Percentiles rank a stretch among this genome's conserved stretches.
Evolutionary conservation across 2,329 filamentous ascomycete genomes (phyloP).

Genomic region (Pyrenochaeta sp.): DNA sequence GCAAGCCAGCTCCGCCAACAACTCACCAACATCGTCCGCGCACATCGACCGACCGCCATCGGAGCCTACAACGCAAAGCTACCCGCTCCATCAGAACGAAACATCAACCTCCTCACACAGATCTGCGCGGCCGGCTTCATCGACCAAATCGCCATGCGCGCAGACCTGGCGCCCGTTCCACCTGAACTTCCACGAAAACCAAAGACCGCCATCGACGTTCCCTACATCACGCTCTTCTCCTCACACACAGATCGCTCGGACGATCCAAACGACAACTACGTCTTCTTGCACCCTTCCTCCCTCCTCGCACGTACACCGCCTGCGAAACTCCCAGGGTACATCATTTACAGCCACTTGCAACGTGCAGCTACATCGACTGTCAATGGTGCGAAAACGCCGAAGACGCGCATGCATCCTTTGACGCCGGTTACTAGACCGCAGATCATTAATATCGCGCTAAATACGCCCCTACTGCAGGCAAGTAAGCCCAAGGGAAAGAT

Average conservation of each 20-base stretch:
- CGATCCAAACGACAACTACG: constrained; percentile 67
- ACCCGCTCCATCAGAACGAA: constrained; percentile 69
- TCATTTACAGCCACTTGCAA: constrained; percentile 88
- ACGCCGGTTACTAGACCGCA: constrained; percentile 80
- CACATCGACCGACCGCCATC: constrained; percentile 68
- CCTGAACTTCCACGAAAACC: constrained; percentile 66
- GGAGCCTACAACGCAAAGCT: constrained; percentile 58
- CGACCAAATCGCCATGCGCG: constrained; percentile 91
- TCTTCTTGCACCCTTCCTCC: constrained; percentile 89
- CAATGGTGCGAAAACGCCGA: constrained; percentile 53
- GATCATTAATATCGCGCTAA: constrained; percentile 79
- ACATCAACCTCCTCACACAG: constrained; percentile 81
- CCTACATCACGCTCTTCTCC: constrained; percentile 86
- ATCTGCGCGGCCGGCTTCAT: constrained; percentile 93
- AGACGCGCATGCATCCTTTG: constrained; percentile 87
- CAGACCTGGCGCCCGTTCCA: constrained; percentile 80
- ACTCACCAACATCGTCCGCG: constrained; percentile 79
- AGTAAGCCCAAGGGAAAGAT: constrained; percentile 93
- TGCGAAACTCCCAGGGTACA: constrained; percentile 75
- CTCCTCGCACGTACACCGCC: constrained; percentile 69
- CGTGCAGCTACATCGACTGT: constrained; percentile 62
- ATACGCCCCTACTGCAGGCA: constrained; percentile 82
- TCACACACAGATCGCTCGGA: constrained; percentile 58
- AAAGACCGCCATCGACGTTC: constrained; percentile 87
- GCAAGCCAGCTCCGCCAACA: constrained; percentile 83